A percentile compares a stretch with the other conserved stretches of the same genome.
phyloP scores from a whole-genome alignment of 2,329 filamentous ascomycete species.

The Ascochyta koolunga region DNA sequence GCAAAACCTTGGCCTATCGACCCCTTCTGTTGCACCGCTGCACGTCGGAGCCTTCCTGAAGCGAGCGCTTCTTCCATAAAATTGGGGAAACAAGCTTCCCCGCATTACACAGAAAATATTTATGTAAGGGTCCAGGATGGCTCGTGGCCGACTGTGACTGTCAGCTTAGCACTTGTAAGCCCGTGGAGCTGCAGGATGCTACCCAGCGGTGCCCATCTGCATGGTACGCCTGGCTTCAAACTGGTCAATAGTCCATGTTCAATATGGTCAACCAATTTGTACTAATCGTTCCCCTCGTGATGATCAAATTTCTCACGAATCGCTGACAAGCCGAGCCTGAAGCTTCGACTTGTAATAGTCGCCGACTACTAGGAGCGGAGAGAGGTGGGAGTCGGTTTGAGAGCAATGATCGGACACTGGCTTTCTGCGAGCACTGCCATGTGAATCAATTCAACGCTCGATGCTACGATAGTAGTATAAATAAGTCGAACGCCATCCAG shows the following conservation, averaged over 20 bases:
- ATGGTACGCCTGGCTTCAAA: not conserved
- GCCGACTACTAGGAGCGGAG: too few relatives aligned
- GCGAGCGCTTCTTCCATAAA: slow-evolving; percentile 1
- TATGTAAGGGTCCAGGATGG: slow-evolving; percentile 1
- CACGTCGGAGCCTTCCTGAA: slow-evolving; percentile 11
- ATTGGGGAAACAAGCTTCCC: slow-evolving; percentile 11
- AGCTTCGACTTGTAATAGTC: slow-evolving; percentile 1
- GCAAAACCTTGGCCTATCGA: not conserved
- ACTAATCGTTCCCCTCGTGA: slow-evolving; percentile 2
- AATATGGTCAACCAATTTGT: not conserved
- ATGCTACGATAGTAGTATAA: not conserved
- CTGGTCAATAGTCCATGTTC: not conserved
- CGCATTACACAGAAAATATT: slow-evolving; percentile 4
- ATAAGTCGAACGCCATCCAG: not conserved
- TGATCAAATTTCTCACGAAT: not conserved
- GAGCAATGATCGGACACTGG: not conserved
- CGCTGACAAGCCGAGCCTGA: slow-evolving; percentile 6
- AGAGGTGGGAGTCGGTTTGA: not conserved
- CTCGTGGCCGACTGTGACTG: not conserved
- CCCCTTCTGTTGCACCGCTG: not conserved
- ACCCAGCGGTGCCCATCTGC: not conserved
- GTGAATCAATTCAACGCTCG: not conserved
- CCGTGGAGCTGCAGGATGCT: not conserved
- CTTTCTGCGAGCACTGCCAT: not conserved
- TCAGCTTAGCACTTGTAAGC: not conserved